phyloP scores from a whole-genome alignment of 2,329 filamentous ascomycete species.

The Xylaria sp. region DNA sequence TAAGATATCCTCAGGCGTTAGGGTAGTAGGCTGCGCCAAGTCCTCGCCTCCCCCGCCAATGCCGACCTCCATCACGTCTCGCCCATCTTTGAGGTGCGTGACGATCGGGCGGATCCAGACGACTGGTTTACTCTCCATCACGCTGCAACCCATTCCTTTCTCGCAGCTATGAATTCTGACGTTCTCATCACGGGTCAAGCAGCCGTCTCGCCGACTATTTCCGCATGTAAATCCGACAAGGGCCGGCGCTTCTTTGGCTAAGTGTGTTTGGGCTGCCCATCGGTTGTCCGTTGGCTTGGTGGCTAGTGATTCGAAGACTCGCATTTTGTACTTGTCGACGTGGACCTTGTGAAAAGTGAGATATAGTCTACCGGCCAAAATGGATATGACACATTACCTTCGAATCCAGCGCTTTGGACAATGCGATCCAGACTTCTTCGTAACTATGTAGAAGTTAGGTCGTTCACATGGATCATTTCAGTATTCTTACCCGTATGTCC shows the following conservation, averaged over 20 bases:
- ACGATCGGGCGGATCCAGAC: slow-evolving; percentile 85
- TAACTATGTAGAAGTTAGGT: slow-evolving; percentile 60
- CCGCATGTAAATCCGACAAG: slow-evolving; percentile 80
- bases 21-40: slow-evolving; percentile 71
- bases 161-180: slow-evolving; percentile 88
- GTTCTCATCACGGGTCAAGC: slow-evolving; percentile 70
- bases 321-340: slow-evolving; percentile 81
- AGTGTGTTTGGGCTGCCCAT: slow-evolving; percentile 54
- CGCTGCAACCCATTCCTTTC: slow-evolving; percentile 70
- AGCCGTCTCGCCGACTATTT: slow-evolving; percentile 75
- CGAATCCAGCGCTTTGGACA: slow-evolving; percentile 75
- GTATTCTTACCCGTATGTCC: slow-evolving; percentile 76
- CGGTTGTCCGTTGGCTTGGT: slow-evolving; percentile 54
- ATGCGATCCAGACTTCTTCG: slow-evolving; percentile 88
- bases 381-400: slow-evolving; percentile 54
- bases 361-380: neutral
- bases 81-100: slow-evolving; percentile 67
- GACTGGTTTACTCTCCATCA: slow-evolving; percentile 59
- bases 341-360: slow-evolving; percentile 67
- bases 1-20: slow-evolving; percentile 63
- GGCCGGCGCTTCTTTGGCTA: slow-evolving; percentile 69
- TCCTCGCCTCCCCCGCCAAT: slow-evolving; percentile 83
- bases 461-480: neutral
- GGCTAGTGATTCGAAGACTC: slow-evolving; percentile 74
- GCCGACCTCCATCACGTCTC: slow-evolving; percentile 76